Evolutionary conservation across 306 rosid species (phyloP).

Genomic region (Mucuna pruriens): DNA sequence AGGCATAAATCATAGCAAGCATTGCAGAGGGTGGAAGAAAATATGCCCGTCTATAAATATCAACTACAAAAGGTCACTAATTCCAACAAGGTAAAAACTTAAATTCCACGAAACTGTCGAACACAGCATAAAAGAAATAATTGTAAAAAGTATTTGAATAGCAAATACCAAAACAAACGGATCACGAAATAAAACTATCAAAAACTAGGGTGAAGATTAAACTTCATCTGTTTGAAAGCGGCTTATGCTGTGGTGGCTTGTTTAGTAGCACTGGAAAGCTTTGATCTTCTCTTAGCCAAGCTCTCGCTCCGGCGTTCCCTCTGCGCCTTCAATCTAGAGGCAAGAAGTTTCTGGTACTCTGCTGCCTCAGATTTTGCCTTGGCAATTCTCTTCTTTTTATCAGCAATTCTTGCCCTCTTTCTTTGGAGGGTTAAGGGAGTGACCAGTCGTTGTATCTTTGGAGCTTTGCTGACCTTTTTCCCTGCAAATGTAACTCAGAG

Average conservation of each 20-base stretch:
- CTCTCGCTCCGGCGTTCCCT: constrained; percentile 49
- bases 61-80: not conserved
- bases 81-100: constrained; percentile 5
- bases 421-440: constrained; percentile 51
- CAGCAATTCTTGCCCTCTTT: constrained; percentile 49
- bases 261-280: constrained; percentile 41
- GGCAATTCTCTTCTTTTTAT: constrained; percentile 51
- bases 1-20: not conserved
- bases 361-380: constrained; percentile 51
- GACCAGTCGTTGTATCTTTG: constrained; percentile 47
- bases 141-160: not conserved
- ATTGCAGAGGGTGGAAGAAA: not conserved
- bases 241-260: constrained; percentile 26
- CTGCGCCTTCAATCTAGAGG: constrained; percentile 51
- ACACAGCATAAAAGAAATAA: not conserved
- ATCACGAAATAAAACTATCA: constrained; percentile 23
- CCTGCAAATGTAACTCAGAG: too few relatives aligned
- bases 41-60: not conserved
- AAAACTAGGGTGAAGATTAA: constrained; percentile 38
- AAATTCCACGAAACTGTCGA: constrained; percentile 6
- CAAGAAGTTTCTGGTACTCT: constrained; percentile 51
- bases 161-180: constrained; percentile 16
- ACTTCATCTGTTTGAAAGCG: constrained; percentile 26
- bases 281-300: constrained; percentile 50
- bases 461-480: constrained; percentile 51